Base-by-base conservation (phyloP, 345 rosid species). In the Psidium friedrichsthalianum region DNA sequence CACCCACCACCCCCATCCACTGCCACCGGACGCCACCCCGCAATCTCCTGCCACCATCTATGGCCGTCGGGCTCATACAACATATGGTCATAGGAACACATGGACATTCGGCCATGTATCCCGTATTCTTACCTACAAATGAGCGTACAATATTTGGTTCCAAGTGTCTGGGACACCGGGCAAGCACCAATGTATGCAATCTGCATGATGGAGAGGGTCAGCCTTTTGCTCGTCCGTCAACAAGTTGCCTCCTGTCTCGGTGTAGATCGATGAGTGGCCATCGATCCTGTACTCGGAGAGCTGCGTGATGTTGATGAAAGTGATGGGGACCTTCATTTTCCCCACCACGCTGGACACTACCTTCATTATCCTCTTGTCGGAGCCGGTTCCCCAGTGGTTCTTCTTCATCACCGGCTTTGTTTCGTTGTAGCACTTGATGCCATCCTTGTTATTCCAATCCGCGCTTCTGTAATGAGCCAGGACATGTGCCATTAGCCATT, bases 161-260 rank as follows among this genome's bases (percentile, higher is more conserved):
- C 98, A 97, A 0, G 98, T 93, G 85, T 97, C 99, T 1, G 99
- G 98, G 27, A 97, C 90, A 44, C 98, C 98, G 3, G 98, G 99
- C 85, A 97, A 84, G 44, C 99, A 97, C 98, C 98, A 97, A n/a
- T 97, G 99, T 83, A 97, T 97, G 90, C 98, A 97, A 87, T 97
- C 99, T 16, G 99, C 98, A 32, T 95, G 56, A 25, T 21, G 91
- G 51, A 90, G 44, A 0, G 99, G 98, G 84, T 95, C 93, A 3
- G 95, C 93, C 83, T 86, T 94, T 86, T 97, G 86, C 85, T 95
- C 94, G 8, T 91, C 92, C 6, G 93, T 95, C 83, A 97, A 82
- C 12, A 97, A 12, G 22, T 91, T 90, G 13, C 99, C 99, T 6
- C 94, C 98, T 0, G 92, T 91, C 83, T 97, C 98, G 0, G 98